Evolutionary conservation across 352 stramenopile species (phyloP).

Genomic region (Pythium coloratum): DNA sequence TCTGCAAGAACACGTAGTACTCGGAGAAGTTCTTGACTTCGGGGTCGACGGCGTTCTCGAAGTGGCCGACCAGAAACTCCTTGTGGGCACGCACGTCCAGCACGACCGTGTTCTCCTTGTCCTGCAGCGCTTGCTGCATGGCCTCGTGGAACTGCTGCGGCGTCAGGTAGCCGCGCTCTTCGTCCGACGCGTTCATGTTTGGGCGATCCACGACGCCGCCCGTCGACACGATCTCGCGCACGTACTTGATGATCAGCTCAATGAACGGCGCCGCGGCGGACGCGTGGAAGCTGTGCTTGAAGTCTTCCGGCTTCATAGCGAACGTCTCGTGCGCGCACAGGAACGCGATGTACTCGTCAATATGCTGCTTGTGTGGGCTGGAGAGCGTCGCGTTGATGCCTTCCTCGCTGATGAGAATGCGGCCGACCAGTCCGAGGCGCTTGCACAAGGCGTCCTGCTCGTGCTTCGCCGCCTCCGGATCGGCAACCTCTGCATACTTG

Average conservation of each 20-base stretch:
- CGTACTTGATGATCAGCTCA: constrained; percentile 65
- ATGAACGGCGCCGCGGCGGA: constrained; percentile 51
- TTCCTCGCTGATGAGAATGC: constrained; percentile 74
- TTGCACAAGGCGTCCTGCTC: constrained; percentile 56
- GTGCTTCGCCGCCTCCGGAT: constrained; percentile 23
- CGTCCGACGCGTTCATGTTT: constrained; percentile 42
- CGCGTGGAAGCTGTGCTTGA: constrained; percentile 64
- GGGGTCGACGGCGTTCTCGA: constrained; percentile 68
- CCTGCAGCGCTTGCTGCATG: constrained; percentile 23
- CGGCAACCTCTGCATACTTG: constrained; percentile 74
- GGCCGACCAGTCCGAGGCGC: constrained; percentile 56
- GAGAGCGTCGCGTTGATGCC: constrained; percentile 90
- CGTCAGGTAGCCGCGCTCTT: constrained; percentile 52
- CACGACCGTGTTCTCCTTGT: constrained; percentile 38
- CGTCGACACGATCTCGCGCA: constrained; percentile 76
- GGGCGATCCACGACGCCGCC: constrained; percentile 39
- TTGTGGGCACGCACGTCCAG: constrained; percentile 82
- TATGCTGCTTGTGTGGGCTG: constrained; percentile 51
- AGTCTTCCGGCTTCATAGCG: constrained; percentile 62
- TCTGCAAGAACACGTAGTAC: constrained; percentile 65
- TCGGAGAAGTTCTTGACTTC: constrained; percentile 78
- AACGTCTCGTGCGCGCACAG: constrained; percentile 55
- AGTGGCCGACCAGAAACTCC: constrained; percentile 79
- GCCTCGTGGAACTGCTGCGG: constrained; percentile 63
- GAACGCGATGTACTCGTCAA: constrained; percentile 86